These are phyloP conservation scores for Dictyostelium intermedium DNA, from an alignment of 78 protist genomes.

Conservation along the genomic window DNA sequence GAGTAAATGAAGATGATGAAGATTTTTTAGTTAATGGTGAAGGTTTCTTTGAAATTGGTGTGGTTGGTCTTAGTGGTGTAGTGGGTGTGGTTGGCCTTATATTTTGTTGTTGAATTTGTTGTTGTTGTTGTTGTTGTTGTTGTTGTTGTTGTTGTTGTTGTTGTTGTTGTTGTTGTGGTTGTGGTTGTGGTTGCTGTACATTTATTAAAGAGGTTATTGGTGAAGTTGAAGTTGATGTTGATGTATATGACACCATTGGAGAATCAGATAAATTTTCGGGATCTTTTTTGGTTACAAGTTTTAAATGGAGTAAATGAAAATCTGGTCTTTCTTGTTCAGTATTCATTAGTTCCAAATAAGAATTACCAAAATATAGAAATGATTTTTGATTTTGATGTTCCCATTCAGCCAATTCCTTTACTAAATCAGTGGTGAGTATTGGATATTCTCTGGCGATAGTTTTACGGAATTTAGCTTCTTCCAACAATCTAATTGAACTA, in stretches of 20 bases:
- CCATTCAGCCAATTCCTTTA: constrained; percentile 19
- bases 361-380: constrained; percentile 3
- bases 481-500: constrained; percentile 13
- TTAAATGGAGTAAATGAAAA: constrained; percentile 9
- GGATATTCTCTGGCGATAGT: neutral
- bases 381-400: neutral
- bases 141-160: too few relatives aligned
- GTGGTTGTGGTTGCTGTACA: neutral
- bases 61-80: neutral
- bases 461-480: constrained; percentile 24
- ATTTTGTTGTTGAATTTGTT: neutral
- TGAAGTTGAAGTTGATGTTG: neutral
- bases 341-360: constrained; percentile 22
- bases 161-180: too few relatives aligned
- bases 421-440: neutral
- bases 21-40: neutral
- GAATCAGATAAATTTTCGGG: neutral
- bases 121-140: neutral
- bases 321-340: constrained; percentile 27
- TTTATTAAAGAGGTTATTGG: neutral
- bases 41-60: neutral
- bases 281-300: neutral
- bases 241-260: neutral
- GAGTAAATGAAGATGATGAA: neutral
- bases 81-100: neutral